Conservation (phyloP, 768 basidiomycete species). For the Rhodotorula graminis region DNA sequence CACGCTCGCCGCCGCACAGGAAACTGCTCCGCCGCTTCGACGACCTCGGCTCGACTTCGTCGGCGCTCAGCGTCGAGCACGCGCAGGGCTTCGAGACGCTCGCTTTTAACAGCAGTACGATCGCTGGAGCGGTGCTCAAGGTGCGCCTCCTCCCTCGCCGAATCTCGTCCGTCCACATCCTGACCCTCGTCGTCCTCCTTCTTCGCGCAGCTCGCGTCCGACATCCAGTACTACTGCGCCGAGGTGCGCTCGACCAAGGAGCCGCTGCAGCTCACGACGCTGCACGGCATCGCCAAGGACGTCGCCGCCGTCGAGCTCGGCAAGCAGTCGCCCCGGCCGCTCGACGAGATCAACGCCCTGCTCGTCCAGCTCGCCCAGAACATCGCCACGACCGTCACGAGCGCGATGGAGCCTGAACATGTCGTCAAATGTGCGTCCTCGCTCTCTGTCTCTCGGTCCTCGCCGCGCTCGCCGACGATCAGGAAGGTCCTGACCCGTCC, state of each 20-base stretch:
- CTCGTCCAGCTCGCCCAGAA: conserved; percentile 68
- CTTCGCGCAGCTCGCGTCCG: conserved; percentile 17
- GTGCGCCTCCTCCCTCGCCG: conserved; percentile 50
- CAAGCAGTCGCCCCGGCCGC: conserved; percentile 33
- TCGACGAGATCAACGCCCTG: conserved; percentile 46
- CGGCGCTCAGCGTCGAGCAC: conserved; percentile 57
- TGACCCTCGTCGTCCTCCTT: background rate
- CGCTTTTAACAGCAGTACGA: conserved; percentile 63
- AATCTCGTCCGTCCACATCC: background rate
- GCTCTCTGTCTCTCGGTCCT: background rate
- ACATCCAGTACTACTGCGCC: conserved; percentile 56
- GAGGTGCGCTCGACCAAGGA: conserved; percentile 73
- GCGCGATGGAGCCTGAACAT: conserved; percentile 68
- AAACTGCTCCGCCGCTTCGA: conserved; percentile 83
- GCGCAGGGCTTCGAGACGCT: conserved; percentile 35
- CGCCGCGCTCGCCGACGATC: background rate
- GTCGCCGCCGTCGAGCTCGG: conserved; percentile 62
- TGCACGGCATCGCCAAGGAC: conserved; percentile 68
- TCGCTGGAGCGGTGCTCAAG: conserved; percentile 65
- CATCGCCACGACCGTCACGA: conserved; percentile 63
- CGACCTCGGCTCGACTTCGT: conserved; percentile 65
- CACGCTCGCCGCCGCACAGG: conserved; percentile 49
- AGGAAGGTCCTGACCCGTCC: rapidly evolving
- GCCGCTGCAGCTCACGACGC: conserved; percentile 66
- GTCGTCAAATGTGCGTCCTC: conserved; percentile 66